Conservation (phyloP, 164 flowering plant species). For the Litsea cubeba region DNA sequence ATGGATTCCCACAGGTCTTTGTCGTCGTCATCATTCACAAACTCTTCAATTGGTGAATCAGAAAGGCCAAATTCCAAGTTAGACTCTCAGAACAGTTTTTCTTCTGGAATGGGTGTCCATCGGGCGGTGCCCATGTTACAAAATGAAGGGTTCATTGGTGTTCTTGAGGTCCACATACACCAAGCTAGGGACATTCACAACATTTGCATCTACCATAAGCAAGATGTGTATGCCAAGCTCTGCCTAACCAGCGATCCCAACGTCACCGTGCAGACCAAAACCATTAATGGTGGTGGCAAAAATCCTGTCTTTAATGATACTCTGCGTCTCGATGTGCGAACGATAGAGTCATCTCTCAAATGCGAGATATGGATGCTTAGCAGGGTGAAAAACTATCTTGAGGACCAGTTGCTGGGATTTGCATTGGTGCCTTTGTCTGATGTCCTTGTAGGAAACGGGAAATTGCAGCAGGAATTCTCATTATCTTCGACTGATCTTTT, state of each 20-base stretch:
- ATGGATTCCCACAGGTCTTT: constrained; percentile 77
- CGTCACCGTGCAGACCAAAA: constrained; percentile 55
- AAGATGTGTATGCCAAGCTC: constrained; percentile 97
- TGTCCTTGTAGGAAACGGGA: constrained; percentile 52
- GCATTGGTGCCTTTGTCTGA: constrained; percentile 81
- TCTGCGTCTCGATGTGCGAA: constrained; percentile 51
- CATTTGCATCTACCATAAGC: constrained; percentile 97
- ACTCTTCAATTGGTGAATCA: constrained; percentile 30
- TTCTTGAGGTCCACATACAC: constrained; percentile 71
- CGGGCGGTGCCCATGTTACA: constrained; percentile 20
- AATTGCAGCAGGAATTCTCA: constrained; percentile 68
- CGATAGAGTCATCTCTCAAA: constrained; percentile 59
- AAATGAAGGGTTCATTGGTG: constrained; percentile 40
- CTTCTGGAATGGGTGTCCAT: constrained; percentile 23
- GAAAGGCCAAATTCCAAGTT: constrained; percentile 29
- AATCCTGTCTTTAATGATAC: constrained; percentile 83
- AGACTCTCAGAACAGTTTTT: constrained; percentile 14
- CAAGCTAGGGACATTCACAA: constrained; percentile 94
- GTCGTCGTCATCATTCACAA: constrained; percentile 54
- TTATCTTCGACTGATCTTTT: constrained; percentile 87
- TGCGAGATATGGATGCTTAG: constrained; percentile 99
- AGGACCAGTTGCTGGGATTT: constrained; percentile 89
- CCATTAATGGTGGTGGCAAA: constrained; percentile 84
- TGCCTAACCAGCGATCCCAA: constrained; percentile 79
- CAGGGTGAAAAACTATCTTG: constrained; percentile 81